Base-by-base conservation (phyloP, 306 rosid species). In the Cicer bijugum region DNA sequence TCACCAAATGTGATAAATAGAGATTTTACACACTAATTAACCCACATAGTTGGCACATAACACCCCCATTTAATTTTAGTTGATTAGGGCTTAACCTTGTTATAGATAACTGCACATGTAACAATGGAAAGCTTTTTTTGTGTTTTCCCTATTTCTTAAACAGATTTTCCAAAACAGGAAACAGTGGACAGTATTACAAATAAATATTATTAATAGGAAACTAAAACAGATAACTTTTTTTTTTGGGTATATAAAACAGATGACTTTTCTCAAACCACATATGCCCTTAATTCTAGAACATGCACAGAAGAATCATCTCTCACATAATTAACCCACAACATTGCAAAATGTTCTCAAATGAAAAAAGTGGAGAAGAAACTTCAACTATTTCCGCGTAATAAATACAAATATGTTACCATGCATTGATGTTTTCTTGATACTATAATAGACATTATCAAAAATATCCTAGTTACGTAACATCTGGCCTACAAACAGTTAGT, bases 401-500 rank as follows among this genome's bases (percentile, higher is more conserved):
- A 19, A 19, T 19, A 19, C 20, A 19, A 19, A 19, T 19, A 28
- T 28, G 35, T 28, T 4, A 28, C 35, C 35, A 28, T 28, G 35
- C 35, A 28, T 28, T 28, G 35, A 28, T 28, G 5, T 28, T 28
- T 2, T 28, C 35, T 28, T 28, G 35, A 28, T 28, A 28, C 3
- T 28, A 57, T 11, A 23, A 57, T 5, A 57, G 39, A 1, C 39
- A 55, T 55, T 55, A 23, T 57, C 46, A 60, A 46, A 35, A 75
- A 43, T 45, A 59, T 58, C 72, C 52, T 59, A 52, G 43, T 69
- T 52, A 48, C 15, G 35, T 35, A 44, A 60, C 51, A 62, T 28
- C 72, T 53, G 10, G 39, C 45, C 74, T 8, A 56, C 55, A 59
- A 72, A 68, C 70, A 70, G 48, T 59, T 45, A 82, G 12, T 60